Evolutionary conservation across 2,329 filamentous ascomycete species (phyloP).

Genomic region (Rhynchosporium agropyri): DNA sequence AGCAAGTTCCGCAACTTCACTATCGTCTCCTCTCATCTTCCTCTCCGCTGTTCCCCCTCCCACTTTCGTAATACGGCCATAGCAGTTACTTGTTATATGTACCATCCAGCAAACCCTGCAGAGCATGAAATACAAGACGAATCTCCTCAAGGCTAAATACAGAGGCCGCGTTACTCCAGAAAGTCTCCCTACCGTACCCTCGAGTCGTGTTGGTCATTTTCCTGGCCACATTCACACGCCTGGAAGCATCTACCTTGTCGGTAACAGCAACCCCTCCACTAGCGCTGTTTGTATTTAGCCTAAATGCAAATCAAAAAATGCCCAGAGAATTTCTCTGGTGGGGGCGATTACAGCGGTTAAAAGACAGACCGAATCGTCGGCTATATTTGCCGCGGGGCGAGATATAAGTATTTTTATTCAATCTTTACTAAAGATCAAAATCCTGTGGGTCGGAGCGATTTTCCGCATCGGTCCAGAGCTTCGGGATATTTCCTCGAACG

Average conservation of each 20-base stretch:
- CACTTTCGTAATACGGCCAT: not conserved
- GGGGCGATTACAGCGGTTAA: slow-evolving; percentile 14
- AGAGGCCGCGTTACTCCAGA: not conserved
- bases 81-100: not conserved
- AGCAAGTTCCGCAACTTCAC: not conserved
- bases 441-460: no score
- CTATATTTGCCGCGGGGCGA: slow-evolving; percentile 11
- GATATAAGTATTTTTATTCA: not conserved
- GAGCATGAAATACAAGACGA: not conserved
- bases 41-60: not conserved
- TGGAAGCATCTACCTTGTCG: not conserved
- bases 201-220: slow-evolving; percentile 13
- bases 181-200: no score
- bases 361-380: slow-evolving; percentile 3
- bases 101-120: not conserved
- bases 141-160: slow-evolving; percentile 9
- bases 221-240: not conserved
- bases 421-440: no score
- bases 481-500: no score
- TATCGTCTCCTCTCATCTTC: not conserved
- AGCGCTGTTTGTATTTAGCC: slow-evolving; percentile 13
- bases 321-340: not conserved
- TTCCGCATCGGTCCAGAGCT: no score
- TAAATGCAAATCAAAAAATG: not conserved
- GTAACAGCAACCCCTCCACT: not conserved